Evolutionary conservation across 2,329 filamentous ascomycete species (phyloP).

Genomic region (Colletotrichum limetticola): DNA sequence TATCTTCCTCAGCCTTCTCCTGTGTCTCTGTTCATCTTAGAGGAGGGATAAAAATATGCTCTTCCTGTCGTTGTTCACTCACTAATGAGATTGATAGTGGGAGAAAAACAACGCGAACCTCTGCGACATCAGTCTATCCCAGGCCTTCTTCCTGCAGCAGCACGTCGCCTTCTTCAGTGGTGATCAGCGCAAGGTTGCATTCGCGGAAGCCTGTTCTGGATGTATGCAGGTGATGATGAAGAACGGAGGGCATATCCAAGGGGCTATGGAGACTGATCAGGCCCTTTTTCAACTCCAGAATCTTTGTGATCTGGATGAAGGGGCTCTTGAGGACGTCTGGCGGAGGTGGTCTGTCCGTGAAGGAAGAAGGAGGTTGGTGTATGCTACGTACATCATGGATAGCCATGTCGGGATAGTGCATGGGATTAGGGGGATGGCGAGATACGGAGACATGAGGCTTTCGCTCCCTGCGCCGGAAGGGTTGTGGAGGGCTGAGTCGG

Average conservation of each 20-base stretch:
- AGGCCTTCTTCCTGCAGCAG: constrained; percentile 19
- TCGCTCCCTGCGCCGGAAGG: background rate
- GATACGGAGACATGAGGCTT: background rate
- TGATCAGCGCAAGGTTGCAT: background rate
- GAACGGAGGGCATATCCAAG: constrained; percentile 8
- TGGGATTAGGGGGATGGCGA: background rate
- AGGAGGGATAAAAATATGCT: too few species aligned
- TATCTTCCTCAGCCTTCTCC: too few species aligned
- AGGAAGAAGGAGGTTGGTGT: background rate
- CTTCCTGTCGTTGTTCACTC: background rate
- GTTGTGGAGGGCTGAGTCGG: background rate
- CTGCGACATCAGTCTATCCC: constrained; percentile 3
- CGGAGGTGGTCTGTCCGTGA: background rate
- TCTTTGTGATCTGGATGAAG: background rate
- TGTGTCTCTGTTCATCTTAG: background rate
- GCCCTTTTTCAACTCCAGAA: too few species aligned
- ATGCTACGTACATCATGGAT: constrained; percentile 7
- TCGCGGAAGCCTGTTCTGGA: background rate
- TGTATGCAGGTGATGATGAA: constrained; percentile 1
- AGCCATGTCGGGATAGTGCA: constrained; percentile 10
- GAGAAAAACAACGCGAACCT: background rate
- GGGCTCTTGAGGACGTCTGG: background rate
- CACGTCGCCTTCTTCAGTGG: constrained; percentile 11
- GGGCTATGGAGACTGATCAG: background rate
- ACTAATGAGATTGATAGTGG: background rate